Evolutionary conservation across 2,329 filamentous ascomycete genomes (phyloP), one percentile per base, ranked within the genome.

Genomic region (Phialocephala subalpina): DNA sequence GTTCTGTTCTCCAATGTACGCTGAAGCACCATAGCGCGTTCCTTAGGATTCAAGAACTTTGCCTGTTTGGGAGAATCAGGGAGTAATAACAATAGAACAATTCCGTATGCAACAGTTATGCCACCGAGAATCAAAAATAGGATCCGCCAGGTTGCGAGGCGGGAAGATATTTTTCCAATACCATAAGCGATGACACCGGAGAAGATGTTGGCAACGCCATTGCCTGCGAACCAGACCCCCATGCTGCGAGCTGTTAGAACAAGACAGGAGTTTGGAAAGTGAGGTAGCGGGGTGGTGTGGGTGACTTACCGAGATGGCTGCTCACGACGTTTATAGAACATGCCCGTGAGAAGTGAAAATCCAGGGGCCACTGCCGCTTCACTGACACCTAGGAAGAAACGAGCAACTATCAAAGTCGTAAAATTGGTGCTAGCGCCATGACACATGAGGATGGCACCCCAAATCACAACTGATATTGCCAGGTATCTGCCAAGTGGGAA

Each of bases 281-380:
- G n/a, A n/a, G n/a, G n/a, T n/a, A n/a, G n/a, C n/a, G n/a, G n/a
- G n/a, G n/a, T n/a, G n/a, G n/a, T 33, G 1, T 2, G 8, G 14
- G 16, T 25, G 29, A 33, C 25, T 29, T 7, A 53, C 49, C 63
- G 8, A 18, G 60, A 16, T 8, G 63, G 63, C 76, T 91, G 89
- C 75, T 91, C 89, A 6, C 79, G 67, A 72, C 90, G 87, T 0
- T 87, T 90, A 74, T 90, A 91, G 72, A 82, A 89, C 1, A 83
- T 80, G 9, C 82, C 81, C 1, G 90, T 80, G 65, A 88, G 85
- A 59, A 82, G 82, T 84, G 89, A 88, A 77, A 90, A 90, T 0
- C 83, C 84, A 0, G 89, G 90, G 0, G 87, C 90, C 1, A 91
- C 87, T 0, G 87, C 86, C 0, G 87, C 81, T 74, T 92, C 90